phyloP scores from a whole-genome alignment of 176 grass and related monocot species.

The Microstegium vimineum region DNA sequence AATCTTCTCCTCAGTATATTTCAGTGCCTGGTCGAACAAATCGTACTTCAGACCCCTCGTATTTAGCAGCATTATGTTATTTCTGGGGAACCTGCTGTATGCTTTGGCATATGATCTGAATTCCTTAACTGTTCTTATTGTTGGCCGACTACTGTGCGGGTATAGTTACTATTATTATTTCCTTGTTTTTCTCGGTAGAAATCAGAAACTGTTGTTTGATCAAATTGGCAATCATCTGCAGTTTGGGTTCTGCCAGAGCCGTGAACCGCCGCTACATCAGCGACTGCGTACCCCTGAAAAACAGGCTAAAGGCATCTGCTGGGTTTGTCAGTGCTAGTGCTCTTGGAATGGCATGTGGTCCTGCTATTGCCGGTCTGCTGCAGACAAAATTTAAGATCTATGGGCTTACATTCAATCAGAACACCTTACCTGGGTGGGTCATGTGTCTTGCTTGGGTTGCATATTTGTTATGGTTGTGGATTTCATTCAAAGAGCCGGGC shows the following conservation, averaged over 20 bases:
- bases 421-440: constrained; percentile 83
- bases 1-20: constrained; percentile 98
- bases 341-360: constrained; percentile 94
- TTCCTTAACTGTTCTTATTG: constrained; percentile 60
- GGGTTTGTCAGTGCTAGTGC: constrained; percentile 94
- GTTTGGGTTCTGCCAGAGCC: constrained; percentile 84
- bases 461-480: constrained; percentile 69
- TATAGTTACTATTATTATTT: constrained; percentile 18
- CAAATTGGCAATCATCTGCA: constrained; percentile 31
- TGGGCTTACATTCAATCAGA: constrained; percentile 72
- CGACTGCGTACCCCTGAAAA: constrained; percentile 87
- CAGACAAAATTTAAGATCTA: constrained; percentile 76
- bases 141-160: constrained; percentile 84
- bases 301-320: constrained; percentile 77
- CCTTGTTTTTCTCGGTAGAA: neutral
- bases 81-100: constrained; percentile 72
- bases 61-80: constrained; percentile 89
- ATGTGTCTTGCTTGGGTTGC: constrained; percentile 71
- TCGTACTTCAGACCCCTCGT: constrained; percentile 90
- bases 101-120: constrained; percentile 86
- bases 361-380: constrained; percentile 74
- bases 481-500: constrained; percentile 74
- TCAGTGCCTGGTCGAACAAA: constrained; percentile 92
- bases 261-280: constrained; percentile 97
- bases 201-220: neutral